A percentile compares a stretch with the other conserved stretches of the same genome.
These are phyloP conservation scores for Pleurozium schreberi DNA, from an alignment of 225 moss, liverwort and hornwort species.

Conservation along the genomic window DNA sequence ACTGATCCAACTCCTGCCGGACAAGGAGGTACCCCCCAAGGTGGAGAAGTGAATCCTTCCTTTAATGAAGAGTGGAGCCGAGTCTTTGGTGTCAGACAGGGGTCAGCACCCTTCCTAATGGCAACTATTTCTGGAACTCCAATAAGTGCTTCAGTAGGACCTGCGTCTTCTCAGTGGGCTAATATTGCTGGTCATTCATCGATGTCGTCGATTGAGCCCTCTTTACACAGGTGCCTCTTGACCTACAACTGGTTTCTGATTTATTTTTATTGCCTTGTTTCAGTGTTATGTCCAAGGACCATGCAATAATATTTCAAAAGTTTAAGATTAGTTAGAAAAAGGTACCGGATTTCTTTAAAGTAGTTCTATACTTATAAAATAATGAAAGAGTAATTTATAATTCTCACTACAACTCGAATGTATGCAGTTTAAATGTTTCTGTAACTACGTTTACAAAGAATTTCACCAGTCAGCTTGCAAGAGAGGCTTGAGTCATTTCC, in stretches of 20 bases:
- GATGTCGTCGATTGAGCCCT: conserved; percentile 64
- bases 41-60: conserved; percentile 43
- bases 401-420: not conserved
- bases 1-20: conserved; percentile 29
- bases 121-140: conserved; percentile 52
- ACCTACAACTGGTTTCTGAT: not conserved
- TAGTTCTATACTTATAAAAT: not conserved
- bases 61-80: conserved; percentile 95
- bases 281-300: not conserved
- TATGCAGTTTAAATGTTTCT: not conserved
- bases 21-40: conserved; percentile 40
- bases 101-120: conserved; percentile 60
- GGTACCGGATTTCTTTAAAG: not conserved
- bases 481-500: not conserved
- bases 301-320: not conserved
- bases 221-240: conserved; percentile 63
- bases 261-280: not conserved
- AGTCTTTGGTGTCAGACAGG: conserved; percentile 67
- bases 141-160: conserved; percentile 69
- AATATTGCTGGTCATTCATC: conserved; percentile 70
- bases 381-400: not conserved
- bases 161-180: conserved; percentile 96
- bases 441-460: not conserved
- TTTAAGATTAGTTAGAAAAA: not conserved
- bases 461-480: not conserved